Evolutionary conservation across 78 protist species (phyloP).

Genomic region (Cyanophora paradoxa): DNA sequence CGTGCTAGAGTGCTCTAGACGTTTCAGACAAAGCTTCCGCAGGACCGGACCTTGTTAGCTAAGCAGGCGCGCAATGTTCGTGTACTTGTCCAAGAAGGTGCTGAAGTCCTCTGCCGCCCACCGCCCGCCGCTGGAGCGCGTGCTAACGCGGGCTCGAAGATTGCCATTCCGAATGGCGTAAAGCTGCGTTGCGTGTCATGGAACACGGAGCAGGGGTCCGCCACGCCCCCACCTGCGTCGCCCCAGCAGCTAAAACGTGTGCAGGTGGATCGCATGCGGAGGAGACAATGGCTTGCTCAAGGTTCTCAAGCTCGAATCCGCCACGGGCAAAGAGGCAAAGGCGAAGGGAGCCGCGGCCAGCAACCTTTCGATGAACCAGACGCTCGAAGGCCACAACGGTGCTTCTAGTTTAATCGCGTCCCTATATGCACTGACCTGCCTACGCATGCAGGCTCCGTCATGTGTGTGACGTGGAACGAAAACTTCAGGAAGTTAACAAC

Average conservation of each 20-base stretch:
- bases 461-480: conserved; percentile 62
- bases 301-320: conserved; percentile 39
- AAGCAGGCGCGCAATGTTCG: too few species aligned
- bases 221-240: not conserved
- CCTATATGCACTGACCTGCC: not conserved
- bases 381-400: conserved; percentile 64
- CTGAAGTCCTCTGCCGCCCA: too few species aligned
- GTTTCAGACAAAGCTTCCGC: too few species aligned
- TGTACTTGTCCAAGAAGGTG: conserved; percentile 49
- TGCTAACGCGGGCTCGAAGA: not conserved
- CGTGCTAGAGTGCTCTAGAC: too few species aligned
- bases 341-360: not conserved
- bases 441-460: not conserved
- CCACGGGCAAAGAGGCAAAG: not conserved
- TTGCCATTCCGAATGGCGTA: conserved; percentile 68
- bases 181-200: conserved; percentile 46
- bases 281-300: conserved; percentile 71
- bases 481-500: conserved; percentile 57
- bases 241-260: not conserved
- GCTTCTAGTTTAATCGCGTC: not conserved
- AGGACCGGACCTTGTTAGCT: too few species aligned
- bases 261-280: conserved; percentile 68
- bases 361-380: conserved; percentile 64
- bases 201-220: conserved; percentile 51
- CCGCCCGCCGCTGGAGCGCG: not conserved